Conservation (phyloP, 1,284 basidiomycete species). For the Veloboletus limbatus region DNA sequence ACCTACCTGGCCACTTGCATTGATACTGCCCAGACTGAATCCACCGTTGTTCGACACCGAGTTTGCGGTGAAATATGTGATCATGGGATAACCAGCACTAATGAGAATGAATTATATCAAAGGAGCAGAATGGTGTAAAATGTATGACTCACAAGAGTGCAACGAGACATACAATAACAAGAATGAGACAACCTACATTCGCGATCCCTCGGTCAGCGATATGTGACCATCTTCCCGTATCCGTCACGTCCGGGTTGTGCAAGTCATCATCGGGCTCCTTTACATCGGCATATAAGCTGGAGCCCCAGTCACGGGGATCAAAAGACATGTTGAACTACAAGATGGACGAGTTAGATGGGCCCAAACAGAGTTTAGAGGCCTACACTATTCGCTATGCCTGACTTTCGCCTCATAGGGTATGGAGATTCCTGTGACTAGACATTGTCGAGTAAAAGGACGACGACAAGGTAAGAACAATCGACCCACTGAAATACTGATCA, state of each 20-base stretch:
- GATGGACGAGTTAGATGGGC: slow-evolving; percentile 4
- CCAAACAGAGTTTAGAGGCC: neutral
- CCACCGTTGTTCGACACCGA: slow-evolving; percentile 39
- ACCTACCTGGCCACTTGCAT: slow-evolving; percentile 64
- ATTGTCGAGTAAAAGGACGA: neutral
- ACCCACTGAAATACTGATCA: slow-evolving; percentile 30
- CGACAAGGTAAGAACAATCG: neutral
- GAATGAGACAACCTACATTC: slow-evolving; percentile 63
- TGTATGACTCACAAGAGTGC: slow-evolving; percentile 46
- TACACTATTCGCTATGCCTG: slow-evolving; percentile 17
- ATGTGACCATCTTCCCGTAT: slow-evolving; percentile 22
- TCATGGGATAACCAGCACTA: slow-evolving; percentile 54
- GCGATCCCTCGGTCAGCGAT: slow-evolving; percentile 50
- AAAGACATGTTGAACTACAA: slow-evolving; percentile 48
- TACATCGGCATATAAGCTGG: slow-evolving; percentile 44
- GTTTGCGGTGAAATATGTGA: slow-evolving; percentile 46
- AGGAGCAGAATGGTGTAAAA: slow-evolving; percentile 6
- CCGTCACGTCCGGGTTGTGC: slow-evolving; percentile 48
- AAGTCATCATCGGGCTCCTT: slow-evolving; percentile 54
- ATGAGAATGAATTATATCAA: slow-evolving; percentile 1
- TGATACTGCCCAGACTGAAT: slow-evolving; percentile 72
- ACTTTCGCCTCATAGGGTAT: slow-evolving; percentile 23
- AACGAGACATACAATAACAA: slow-evolving; percentile 49
- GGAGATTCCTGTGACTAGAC: slow-evolving; percentile 28
- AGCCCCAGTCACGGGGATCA: slow-evolving; percentile 55